A percentile compares a stretch with the other conserved stretches of the same genome.
These are phyloP conservation scores for Globisporangium viniferum DNA, from an alignment of 352 stramenopile genomes.

Conservation along the genomic window DNA sequence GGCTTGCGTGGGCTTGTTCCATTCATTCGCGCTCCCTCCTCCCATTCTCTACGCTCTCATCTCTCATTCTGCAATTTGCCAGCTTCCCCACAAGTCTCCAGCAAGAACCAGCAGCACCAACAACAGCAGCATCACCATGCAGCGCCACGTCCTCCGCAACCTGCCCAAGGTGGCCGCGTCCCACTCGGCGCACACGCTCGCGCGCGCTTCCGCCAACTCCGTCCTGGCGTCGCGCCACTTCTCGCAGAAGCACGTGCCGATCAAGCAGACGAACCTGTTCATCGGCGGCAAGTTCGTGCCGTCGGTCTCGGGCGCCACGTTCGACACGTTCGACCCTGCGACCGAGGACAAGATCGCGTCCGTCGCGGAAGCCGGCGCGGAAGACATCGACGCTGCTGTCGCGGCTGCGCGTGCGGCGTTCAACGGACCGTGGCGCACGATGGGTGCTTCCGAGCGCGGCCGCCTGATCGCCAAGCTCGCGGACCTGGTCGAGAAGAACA, in stretches of 20 bases:
- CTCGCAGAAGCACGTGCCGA: slow-evolving; percentile 23
- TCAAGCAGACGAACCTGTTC: slow-evolving; percentile 70
- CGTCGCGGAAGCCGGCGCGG: slow-evolving; percentile 54
- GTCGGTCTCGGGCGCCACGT: slow-evolving; percentile 56
- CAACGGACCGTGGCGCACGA: slow-evolving; percentile 63
- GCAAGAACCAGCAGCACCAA: background rate
- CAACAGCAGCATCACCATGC: slow-evolving; percentile 22
- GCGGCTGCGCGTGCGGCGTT: slow-evolving; percentile 64
- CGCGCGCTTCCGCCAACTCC: slow-evolving; percentile 18
- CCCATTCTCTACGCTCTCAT: background rate
- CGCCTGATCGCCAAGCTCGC: slow-evolving; percentile 36
- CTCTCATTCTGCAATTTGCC: slow-evolving; percentile 18
- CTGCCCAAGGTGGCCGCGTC: slow-evolving; percentile 21
- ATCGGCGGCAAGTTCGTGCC: slow-evolving; percentile 87
- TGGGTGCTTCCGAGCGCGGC: slow-evolving; percentile 35
- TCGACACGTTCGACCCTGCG: slow-evolving; percentile 79
- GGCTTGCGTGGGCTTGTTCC: too few species aligned
- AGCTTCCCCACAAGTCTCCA: slow-evolving; percentile 2
- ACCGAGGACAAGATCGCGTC: slow-evolving; percentile 76
- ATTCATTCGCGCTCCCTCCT: too few species aligned
- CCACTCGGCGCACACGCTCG: slow-evolving; percentile 12
- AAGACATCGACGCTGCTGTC: slow-evolving; percentile 77
- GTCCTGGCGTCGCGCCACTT: slow-evolving; percentile 31
- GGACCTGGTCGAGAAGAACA: slow-evolving; percentile 52
- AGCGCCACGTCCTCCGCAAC: slow-evolving; percentile 50